These are phyloP conservation scores for Xylaria palmicola DNA, from an alignment of 495 filamentous ascomycete species.

Conservation along the genomic window DNA sequence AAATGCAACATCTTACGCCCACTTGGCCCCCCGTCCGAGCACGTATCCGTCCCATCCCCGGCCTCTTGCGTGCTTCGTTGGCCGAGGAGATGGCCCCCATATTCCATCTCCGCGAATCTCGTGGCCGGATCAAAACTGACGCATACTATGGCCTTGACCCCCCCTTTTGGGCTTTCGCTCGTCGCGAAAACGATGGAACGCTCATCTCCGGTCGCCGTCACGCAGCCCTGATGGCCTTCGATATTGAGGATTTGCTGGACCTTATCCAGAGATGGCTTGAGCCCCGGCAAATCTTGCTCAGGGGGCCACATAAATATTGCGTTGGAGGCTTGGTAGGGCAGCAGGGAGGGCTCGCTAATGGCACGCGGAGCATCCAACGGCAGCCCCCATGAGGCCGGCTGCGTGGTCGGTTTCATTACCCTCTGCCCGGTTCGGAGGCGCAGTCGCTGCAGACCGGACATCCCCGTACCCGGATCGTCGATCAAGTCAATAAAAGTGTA, in stretches of 20 bases:
- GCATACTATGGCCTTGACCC: conserved; percentile 54
- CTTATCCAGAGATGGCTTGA: conserved; percentile 35
- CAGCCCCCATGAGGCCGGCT: background rate
- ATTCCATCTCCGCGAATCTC: conserved; percentile 38
- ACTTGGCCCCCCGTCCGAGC: background rate
- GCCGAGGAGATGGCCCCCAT: conserved; percentile 29
- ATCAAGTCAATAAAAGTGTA: conserved; percentile 68
- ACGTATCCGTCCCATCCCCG: background rate
- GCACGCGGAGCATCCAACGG: background rate
- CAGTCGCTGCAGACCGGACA: conserved; percentile 41
- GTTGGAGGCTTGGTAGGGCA: conserved; percentile 39
- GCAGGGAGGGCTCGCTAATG: background rate
- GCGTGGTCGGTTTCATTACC: conserved; percentile 15
- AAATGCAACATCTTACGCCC: background rate
- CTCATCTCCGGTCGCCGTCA: conserved; percentile 60
- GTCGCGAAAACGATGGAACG: conserved; percentile 58
- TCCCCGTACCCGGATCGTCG: conserved; percentile 46
- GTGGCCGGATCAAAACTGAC: conserved; percentile 62
- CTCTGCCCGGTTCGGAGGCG: conserved; percentile 53
- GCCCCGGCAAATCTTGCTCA: conserved; percentile 36
- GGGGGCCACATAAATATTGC: conserved; percentile 61
- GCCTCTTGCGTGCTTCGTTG: conserved; percentile 3
- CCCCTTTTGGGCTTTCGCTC: conserved; percentile 32
- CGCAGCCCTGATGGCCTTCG: conserved; percentile 42
- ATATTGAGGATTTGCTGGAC: conserved; percentile 60